Base-by-base conservation (phyloP, 345 rosid genomes). In the Pelargonium nanum region DNA sequence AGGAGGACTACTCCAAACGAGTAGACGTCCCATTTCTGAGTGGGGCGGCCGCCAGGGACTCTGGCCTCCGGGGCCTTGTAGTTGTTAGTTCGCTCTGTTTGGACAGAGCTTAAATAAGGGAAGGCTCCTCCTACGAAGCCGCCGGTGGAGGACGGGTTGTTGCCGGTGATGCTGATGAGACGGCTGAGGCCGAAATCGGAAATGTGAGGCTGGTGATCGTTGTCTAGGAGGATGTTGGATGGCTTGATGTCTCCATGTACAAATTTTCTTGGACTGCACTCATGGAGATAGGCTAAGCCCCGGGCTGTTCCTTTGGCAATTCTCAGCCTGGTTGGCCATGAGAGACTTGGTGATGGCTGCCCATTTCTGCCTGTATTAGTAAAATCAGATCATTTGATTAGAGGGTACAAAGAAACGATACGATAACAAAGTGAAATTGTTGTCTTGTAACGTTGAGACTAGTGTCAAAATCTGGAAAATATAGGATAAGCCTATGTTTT, bases 261-360 rank as follows among this genome's bases (percentile, higher is more conserved):
- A 19, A 87, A 85, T 70, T 90, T 93, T 51, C 95, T 79, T 4
- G 99, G 97, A 67, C 97, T 93, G 80, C 96, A 87, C 66, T 93
- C 99, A 56, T 93, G 99, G 68, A 93, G 89, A 70, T 93, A 88
- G 50, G 99, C 99, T 63, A 93, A 24, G 52, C 97, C 99, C 53
- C 90, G 84, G 45, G 99, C 97, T 5, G 95, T 74, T 61, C 97
- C 99, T 74, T 88, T 90, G 10, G 81, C 87, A 2, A 93, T 81
- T 74, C 81, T 82, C 17, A 90, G 77, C 62, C 99, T 79, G 32
- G 82, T 83, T 72, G 96, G 71, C 99, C 99, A 93, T 26, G 95
- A 84, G 24, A 93, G 79, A 73, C 75, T 84, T 5, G 84, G 52
- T 20, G 95, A 75, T 74, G 92, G 77, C 72, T 84, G 97, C 22